A percentile compares a stretch with the other conserved stretches of the same genome.
These are phyloP conservation scores for Aspergillus unguis DNA, from an alignment of 2,329 filamentous ascomycete genomes.

Conservation along the genomic window DNA sequence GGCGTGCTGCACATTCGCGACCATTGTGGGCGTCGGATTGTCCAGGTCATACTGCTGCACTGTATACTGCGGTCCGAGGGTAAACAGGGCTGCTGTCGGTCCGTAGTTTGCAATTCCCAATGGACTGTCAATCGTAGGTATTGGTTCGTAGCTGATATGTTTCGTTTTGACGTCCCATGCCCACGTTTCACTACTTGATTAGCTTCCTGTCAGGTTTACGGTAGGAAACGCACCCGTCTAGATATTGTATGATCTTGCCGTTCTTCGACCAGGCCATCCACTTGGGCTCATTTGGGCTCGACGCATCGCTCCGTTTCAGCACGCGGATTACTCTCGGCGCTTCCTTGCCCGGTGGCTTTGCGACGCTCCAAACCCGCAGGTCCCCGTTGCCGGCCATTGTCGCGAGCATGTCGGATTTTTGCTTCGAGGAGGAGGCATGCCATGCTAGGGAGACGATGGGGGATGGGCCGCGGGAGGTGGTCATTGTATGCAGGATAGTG, in stretches of 20 bases:
- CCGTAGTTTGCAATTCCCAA: constrained; percentile 83
- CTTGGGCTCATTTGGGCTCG: constrained; percentile 70
- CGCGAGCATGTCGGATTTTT: constrained; percentile 97
- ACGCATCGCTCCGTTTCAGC: constrained; percentile 70
- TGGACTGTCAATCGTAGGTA: constrained; percentile 79
- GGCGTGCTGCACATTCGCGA: constrained; percentile 82
- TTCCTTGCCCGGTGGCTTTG: constrained; percentile 70
- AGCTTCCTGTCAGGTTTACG: not conserved
- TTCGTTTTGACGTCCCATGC: constrained; percentile 99
- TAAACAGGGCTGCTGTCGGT: constrained; percentile 87
- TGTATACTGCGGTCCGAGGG: constrained; percentile 79
- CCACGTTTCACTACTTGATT: constrained; percentile 67
- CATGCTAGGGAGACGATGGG: constrained; percentile 83
- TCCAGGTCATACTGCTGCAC: constrained; percentile 96
- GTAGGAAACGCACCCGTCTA: constrained; percentile 68
- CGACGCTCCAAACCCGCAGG: constrained; percentile 91
- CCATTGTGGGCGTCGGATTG: constrained; percentile 64
- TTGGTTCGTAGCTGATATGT: constrained; percentile 82
- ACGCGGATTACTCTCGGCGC: constrained; percentile 85
- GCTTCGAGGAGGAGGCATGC: constrained; percentile 93
- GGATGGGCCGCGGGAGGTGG: constrained; percentile 77
- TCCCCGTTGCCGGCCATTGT: constrained; percentile 90
- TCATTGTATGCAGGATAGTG: constrained; percentile 88
- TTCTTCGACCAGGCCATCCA: constrained; percentile 99
- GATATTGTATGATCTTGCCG: constrained; percentile 88